phyloP scores from a whole-genome alignment of 208 protist genomes.

The Trypanosoma platydactyli region DNA sequence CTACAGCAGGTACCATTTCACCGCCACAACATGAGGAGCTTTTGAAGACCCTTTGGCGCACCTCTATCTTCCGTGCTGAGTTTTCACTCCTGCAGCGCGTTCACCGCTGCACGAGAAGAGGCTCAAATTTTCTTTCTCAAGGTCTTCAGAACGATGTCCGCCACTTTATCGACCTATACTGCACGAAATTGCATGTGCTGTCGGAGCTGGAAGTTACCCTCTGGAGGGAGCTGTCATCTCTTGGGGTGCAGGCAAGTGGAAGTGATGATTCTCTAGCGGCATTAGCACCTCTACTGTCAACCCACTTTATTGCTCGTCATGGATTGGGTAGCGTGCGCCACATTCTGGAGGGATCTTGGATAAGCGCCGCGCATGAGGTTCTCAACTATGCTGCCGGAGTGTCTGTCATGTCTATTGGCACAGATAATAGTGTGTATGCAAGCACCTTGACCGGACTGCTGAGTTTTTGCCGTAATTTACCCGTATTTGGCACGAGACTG shows the following conservation, averaged over 20 bases:
- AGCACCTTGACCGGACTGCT: conserved; percentile 39
- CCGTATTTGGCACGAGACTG: conserved; percentile 37
- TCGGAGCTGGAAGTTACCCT: conserved; percentile 58
- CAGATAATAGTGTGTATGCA: conserved; percentile 34
- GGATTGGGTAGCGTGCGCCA: conserved; percentile 47
- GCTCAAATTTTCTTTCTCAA: conserved; percentile 21
- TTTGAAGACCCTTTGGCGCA: conserved; percentile 58
- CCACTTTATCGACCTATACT: conserved; percentile 65
- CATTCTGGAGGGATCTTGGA: conserved; percentile 62
- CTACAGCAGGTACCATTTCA: conserved; percentile 10
- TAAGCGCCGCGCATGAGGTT: conserved; percentile 43
- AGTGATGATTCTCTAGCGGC: conserved; percentile 28
- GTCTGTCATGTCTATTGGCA: conserved; percentile 60
- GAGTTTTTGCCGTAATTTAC: conserved; percentile 56
- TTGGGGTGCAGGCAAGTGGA: conserved; percentile 22
- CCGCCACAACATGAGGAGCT: conserved; percentile 13
- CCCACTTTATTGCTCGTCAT: conserved; percentile 55
- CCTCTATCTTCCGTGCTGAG: conserved; percentile 72
- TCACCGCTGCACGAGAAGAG: conserved; percentile 31
- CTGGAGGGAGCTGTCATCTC: conserved; percentile 50
- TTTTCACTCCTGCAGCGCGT: conserved; percentile 64
- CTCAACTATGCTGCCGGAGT: conserved; percentile 48
- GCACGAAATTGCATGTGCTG: conserved; percentile 45
- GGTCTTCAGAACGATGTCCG: conserved; percentile 35
- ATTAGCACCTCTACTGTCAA: conserved; percentile 63